These are phyloP conservation scores for Geopyxis carbonaria DNA, from an alignment of 495 filamentous ascomycete genomes.

Conservation along the genomic window DNA sequence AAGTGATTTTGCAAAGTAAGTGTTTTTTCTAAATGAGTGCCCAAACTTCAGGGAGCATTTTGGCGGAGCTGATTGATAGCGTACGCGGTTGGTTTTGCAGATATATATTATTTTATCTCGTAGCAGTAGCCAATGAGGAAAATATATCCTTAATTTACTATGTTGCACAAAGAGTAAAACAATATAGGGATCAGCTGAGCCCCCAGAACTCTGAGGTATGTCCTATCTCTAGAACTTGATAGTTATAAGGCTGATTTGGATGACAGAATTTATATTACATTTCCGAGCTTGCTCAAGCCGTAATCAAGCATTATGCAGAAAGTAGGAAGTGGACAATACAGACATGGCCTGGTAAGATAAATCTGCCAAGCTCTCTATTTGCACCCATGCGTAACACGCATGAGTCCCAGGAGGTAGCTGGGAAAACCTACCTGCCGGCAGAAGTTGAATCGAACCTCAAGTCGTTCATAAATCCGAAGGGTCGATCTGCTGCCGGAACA, in stretches of 20 bases:
- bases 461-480: conserved; percentile 24
- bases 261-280: conserved; percentile 53
- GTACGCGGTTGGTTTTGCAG: conserved; percentile 26
- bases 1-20: conserved; percentile 48
- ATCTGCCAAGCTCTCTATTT: conserved; percentile 64
- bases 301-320: conserved; percentile 70
- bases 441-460: conserved; percentile 46
- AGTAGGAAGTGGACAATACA: conserved; percentile 54
- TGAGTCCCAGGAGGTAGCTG: conserved; percentile 64
- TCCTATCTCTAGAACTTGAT: conserved; percentile 4
- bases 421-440: conserved; percentile 65
- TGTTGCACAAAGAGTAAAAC: conserved; percentile 82
- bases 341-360: conserved; percentile 64
- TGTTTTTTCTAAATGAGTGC: conserved; percentile 1
- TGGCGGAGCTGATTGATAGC: conserved; percentile 26
- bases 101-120: conserved; percentile 82
- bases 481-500: conserved; percentile 8
- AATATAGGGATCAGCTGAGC: conserved; percentile 61
- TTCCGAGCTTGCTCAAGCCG: conserved; percentile 70
- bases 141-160: conserved; percentile 84
- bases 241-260: not conserved
- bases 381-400: conserved; percentile 53
- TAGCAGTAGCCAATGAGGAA: conserved; percentile 60
- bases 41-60: not conserved
- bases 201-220: conserved; percentile 33